Evolutionary conservation across 148 eudicot genomes (phyloP).

Genomic region (Gaultheria prostrata): DNA sequence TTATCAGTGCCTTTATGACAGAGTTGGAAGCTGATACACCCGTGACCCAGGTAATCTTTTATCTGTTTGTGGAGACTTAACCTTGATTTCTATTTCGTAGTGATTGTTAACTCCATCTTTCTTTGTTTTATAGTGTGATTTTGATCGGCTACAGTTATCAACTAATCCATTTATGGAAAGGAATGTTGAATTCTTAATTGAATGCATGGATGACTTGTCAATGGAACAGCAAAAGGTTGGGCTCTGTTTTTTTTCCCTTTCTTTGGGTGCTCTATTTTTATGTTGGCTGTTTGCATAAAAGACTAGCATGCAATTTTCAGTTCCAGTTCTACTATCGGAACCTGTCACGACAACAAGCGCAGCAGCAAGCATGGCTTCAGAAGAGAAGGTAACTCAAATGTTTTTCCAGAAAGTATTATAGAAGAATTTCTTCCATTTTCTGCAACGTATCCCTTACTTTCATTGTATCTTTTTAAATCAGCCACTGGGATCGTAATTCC

Average conservation of each 20-base stretch:
- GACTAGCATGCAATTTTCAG: constrained; percentile 34
- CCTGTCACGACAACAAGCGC: constrained; percentile 80
- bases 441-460: not conserved
- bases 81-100: not conserved
- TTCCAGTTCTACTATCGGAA: constrained; percentile 76
- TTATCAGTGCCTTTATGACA: constrained; percentile 94
- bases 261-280: not conserved
- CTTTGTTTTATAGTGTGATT: constrained; percentile 59
- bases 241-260: not conserved
- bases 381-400: constrained; percentile 63
- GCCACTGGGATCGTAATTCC: not conserved
- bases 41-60: constrained; percentile 65
- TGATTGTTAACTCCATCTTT: constrained; percentile 9
- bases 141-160: constrained; percentile 72
- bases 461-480: not conserved
- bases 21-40: constrained; percentile 85
- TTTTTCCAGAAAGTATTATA: not conserved
- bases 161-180: constrained; percentile 80
- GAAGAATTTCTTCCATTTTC: not conserved
- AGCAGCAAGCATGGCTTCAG: constrained; percentile 92
- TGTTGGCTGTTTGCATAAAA: constrained; percentile 15
- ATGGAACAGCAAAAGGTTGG: constrained; percentile 83
- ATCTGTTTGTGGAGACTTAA: constrained; percentile 9
- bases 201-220: constrained; percentile 89
- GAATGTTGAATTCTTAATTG: constrained; percentile 80